Conservation (phyloP, 805 yeast species). For the Candida nemodendra region DNA sequence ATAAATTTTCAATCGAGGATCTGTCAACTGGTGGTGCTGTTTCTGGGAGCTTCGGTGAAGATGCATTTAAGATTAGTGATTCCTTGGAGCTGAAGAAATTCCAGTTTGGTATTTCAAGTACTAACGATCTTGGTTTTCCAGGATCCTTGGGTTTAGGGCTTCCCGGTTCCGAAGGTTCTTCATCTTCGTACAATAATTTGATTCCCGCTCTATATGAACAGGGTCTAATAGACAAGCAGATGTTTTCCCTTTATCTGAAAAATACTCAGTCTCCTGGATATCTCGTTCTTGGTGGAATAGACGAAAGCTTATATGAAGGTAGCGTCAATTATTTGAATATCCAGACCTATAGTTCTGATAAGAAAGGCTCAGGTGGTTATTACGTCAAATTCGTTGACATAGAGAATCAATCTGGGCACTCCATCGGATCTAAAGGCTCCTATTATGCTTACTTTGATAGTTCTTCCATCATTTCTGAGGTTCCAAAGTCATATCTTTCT, state of each 20-base stretch:
- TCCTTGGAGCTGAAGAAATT: slow-evolving; percentile 9
- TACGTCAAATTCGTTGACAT: slow-evolving; percentile 16
- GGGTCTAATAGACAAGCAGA: slow-evolving; percentile 27
- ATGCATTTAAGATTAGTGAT: slow-evolving; percentile 14
- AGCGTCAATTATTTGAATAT: slow-evolving; percentile 19
- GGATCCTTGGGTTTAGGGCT: slow-evolving; percentile 25
- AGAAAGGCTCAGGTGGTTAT: slow-evolving; percentile 16
- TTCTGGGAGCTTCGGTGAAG: slow-evolving; percentile 21
- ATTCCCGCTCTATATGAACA: slow-evolving; percentile 24
- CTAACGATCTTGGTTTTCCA: slow-evolving; percentile 12
- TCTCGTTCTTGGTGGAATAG: slow-evolving; percentile 34
- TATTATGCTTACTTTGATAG: slow-evolving; percentile 49
- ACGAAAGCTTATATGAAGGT: slow-evolving; percentile 28
- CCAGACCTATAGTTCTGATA: slow-evolving; percentile 6
- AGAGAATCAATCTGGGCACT: slow-evolving; percentile 11
- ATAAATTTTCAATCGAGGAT: slow-evolving; percentile 14
- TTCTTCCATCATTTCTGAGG: slow-evolving; percentile 51
- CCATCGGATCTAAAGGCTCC: slow-evolving; percentile 7
- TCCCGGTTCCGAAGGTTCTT: slow-evolving; percentile 3
- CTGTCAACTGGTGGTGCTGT: slow-evolving; percentile 10
- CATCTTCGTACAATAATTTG: slow-evolving; percentile 18
- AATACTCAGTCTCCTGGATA: slow-evolving; percentile 25
- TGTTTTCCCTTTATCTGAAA: slow-evolving; percentile 31
- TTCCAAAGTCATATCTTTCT: slow-evolving; percentile 38
- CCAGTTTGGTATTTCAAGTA: slow-evolving; percentile 23